Conservation (phyloP, 352 stramenopile genomes). For the Phytopythium montanum region DNA sequence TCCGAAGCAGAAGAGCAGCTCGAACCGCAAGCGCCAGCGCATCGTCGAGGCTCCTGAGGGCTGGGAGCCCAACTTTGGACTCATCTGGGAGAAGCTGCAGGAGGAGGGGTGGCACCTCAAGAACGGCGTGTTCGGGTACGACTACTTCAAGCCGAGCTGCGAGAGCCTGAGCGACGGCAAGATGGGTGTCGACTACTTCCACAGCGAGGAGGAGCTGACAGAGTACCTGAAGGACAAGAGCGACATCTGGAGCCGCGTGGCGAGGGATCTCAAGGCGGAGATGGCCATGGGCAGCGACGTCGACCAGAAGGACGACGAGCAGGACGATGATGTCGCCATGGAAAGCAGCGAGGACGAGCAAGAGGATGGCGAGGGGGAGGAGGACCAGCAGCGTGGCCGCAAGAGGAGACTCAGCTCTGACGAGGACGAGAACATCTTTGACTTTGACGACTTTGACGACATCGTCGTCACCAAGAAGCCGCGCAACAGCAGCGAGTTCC, state of each 20-base stretch:
- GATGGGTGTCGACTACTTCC: constrained; percentile 50
- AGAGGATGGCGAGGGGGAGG: background rate
- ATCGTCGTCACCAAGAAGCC: constrained; percentile 17
- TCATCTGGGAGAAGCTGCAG: constrained; percentile 47
- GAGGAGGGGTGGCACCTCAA: constrained; percentile 54
- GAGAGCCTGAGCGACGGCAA: constrained; percentile 25
- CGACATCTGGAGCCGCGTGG: constrained; percentile 33
- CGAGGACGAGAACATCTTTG: constrained; percentile 5
- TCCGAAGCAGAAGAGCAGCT: background rate
- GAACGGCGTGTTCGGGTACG: constrained; percentile 39
- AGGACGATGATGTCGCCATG: background rate
- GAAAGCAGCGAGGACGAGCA: background rate
- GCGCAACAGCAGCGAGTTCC: constrained; percentile 18
- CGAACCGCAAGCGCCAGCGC: constrained; percentile 4
- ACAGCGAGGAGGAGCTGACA: constrained; percentile 28
- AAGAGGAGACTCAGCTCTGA: constrained; percentile 21
- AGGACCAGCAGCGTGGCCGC: constrained; percentile 4
- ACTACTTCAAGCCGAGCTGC: constrained; percentile 70
- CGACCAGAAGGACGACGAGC: background rate
- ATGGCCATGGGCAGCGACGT: background rate
- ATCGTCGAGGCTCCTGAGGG: background rate
- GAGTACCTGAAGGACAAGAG: constrained; percentile 43
- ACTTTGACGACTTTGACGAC: constrained; percentile 1
- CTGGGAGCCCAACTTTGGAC: constrained; percentile 54
- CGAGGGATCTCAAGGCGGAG: background rate